phyloP scores from a whole-genome alignment of 495 filamentous ascomycete species.

The Penicillium waksmanii region DNA sequence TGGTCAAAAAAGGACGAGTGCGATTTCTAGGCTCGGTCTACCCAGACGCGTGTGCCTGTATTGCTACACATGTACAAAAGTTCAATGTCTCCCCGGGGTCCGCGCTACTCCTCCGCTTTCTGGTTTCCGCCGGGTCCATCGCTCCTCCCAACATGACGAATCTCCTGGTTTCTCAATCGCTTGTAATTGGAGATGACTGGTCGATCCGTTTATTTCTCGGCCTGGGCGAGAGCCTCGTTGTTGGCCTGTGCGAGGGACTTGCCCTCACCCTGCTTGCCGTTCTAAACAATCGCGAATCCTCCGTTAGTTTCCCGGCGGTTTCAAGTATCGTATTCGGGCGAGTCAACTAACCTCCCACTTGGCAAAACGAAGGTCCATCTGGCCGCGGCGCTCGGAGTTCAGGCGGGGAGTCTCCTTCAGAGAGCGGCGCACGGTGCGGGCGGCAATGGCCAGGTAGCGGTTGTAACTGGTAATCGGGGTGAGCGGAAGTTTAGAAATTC shows the following conservation, averaged over 20 bases:
- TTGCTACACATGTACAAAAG: constrained; percentile 52
- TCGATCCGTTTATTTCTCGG: constrained; percentile 44
- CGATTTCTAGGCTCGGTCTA: constrained; percentile 36
- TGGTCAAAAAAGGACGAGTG: constrained; percentile 18
- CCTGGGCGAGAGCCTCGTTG: constrained; percentile 55
- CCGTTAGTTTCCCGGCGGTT: constrained; percentile 24
- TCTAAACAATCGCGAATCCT: constrained; percentile 54
- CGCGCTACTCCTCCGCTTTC: constrained; percentile 18
- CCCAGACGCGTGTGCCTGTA: constrained; percentile 29
- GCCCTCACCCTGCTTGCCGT: constrained; percentile 92
- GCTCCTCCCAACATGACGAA: constrained; percentile 26
- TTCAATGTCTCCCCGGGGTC: constrained; percentile 29
- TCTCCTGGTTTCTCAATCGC: constrained; percentile 16
- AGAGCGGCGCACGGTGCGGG: constrained; percentile 71
- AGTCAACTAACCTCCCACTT: constrained; percentile 82
- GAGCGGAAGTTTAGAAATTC: constrained; percentile 25
- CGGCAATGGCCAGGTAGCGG: constrained; percentile 59
- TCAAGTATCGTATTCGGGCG: background rate
- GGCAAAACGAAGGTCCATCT: constrained; percentile 87
- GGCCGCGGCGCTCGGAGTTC: constrained; percentile 83
- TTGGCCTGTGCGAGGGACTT: constrained; percentile 77
- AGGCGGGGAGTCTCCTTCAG: constrained; percentile 92
- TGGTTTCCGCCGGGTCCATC: constrained; percentile 13
- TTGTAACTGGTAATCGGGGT: constrained; percentile 50
- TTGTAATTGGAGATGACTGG: constrained; percentile 8